A percentile compares a stretch with the other conserved stretches of the same genome.
These are phyloP conservation scores for Endocladia muricata DNA, from an alignment of 31 red algal species.

Conservation along the genomic window DNA sequence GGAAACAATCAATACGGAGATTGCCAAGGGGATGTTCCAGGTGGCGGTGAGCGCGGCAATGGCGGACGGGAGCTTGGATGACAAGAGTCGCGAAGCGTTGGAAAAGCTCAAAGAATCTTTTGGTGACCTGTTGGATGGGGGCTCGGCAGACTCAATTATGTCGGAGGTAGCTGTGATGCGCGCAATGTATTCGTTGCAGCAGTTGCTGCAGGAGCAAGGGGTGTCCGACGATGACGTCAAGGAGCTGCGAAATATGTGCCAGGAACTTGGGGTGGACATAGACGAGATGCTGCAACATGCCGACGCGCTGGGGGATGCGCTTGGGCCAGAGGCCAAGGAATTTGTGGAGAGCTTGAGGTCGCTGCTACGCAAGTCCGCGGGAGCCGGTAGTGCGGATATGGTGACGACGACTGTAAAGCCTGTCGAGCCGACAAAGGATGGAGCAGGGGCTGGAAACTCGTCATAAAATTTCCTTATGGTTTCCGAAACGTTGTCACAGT, in stretches of 20 bases:
- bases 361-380: slow-evolving; percentile 3
- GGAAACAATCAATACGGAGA: slow-evolving; percentile 68
- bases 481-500: too few species aligned
- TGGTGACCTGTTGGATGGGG: slow-evolving; percentile 67
- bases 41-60: slow-evolving; percentile 79
- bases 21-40: slow-evolving; percentile 90
- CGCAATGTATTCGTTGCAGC: slow-evolving; percentile 77
- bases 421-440: slow-evolving; percentile 6
- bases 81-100: slow-evolving; percentile 52
- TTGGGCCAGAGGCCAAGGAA: slow-evolving; percentile 71
- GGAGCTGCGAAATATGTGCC: slow-evolving; percentile 67
- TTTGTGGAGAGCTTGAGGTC: slow-evolving; percentile 64
- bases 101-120: slow-evolving; percentile 67
- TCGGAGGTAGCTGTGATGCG: slow-evolving; percentile 87
- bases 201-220: slow-evolving; percentile 71
- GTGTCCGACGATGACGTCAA: slow-evolving; percentile 62
- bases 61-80: slow-evolving; percentile 63
- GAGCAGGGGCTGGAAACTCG: neutral
- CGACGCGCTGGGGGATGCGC: slow-evolving; percentile 43
- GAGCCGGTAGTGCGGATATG: slow-evolving; percentile 3
- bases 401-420: neutral
- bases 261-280: slow-evolving; percentile 73
- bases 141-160: slow-evolving; percentile 67
- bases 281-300: slow-evolving; percentile 72
- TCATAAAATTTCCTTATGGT: neutral